Base-by-base conservation (phyloP, 164 flowering plant species). In the Euptelea pleiosperma region DNA sequence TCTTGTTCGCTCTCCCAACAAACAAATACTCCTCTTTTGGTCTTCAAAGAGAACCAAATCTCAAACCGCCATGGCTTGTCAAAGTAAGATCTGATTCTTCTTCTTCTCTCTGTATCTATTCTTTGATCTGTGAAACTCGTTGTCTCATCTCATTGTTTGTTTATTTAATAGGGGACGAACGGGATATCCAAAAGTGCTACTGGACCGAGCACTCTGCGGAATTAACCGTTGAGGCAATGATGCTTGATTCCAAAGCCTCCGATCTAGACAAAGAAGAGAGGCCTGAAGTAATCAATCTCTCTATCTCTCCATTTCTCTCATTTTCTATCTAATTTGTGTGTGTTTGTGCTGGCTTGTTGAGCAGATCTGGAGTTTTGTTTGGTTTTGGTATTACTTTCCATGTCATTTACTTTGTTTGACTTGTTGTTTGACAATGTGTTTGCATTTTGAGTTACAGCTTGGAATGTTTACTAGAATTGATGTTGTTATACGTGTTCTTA, bases 221-320 rank as follows among this genome's bases (percentile, higher is more conserved):
- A 31, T 73, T 87, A 41, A 86, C 92, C 0, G 80, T 93, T 37
- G 96, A 93, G 59, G 86, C 96, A 15, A 93, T 90, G 99, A 93
- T 93, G 99, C 97, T 90, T 29, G 97, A 93, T 68, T 90, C 97
- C 57, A 79, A 79, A 61, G 97, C 99, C 15, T 53, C 86, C 18
- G 97, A 93, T 66, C 97, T 93, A 34, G 99, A 93, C 77, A 93
- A 90, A 67, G 96, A 86, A 73, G 98, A 93, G 73, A 76, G 96
- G 21, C 97, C 97, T 61, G 98, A 93, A 68, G 98, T 87, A 71
- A 43, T 25, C 8, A 47, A 33, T 58, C 55, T 64, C 29, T 58
- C n/a, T 66, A 26, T 30, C 16, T 60, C 31, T 63, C 18, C 40
- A 8, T 14, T 4, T 41, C 18, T 47, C 18, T 25, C 1, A 18